Evolutionary conservation across 441 rosid species (phyloP), one percentile per base, ranked within the genome.

Genomic region (Erodium trifolium): DNA sequence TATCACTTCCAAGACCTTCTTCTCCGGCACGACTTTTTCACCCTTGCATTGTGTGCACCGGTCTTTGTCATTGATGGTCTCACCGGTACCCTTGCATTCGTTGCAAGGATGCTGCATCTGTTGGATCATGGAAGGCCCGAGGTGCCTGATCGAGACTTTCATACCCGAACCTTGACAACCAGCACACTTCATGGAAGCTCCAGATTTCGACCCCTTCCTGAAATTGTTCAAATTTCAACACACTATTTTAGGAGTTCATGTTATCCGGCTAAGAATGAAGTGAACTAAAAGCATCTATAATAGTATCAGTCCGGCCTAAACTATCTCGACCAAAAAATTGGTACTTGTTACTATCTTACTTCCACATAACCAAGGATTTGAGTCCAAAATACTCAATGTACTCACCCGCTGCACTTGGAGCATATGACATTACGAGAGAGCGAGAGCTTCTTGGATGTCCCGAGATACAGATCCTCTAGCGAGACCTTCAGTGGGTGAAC

Each of bases 131-230:
- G 94, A 88, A 66, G 96, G 96, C 16, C 97, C 98, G 4, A 90
- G 89, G 47, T 88, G 94, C 81, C 94, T 84, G 12, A 83, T 84
- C 2, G 97, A 75, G 3, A 88, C 88, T 80, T 92, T 92, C 94
- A 88, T 85, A 19, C 97, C 92, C 19, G 91, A 67, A 0, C 97
- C 97, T 64, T 87, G 82, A 70, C 97, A 92, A 55, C 92, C 92
- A 16, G 82, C 1, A 73, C 98, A 92, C 45, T 67, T 75, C 85
- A 73, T 78, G 2, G 91, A 87, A 65, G 80, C 96, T 65, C 98
- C 98, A 19, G 98, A 93, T 68, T 93, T 93, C 11, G 98, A 90
- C 14, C 98, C 98, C 72, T 93, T 93, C 9, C 98, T 93, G 90
- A 71, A 80, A 43, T 65, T 59, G 89, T 45, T 94, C 94, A 9